phyloP scores from a whole-genome alignment of 2,329 filamentous ascomycete species.

The Lachnellula arida region DNA sequence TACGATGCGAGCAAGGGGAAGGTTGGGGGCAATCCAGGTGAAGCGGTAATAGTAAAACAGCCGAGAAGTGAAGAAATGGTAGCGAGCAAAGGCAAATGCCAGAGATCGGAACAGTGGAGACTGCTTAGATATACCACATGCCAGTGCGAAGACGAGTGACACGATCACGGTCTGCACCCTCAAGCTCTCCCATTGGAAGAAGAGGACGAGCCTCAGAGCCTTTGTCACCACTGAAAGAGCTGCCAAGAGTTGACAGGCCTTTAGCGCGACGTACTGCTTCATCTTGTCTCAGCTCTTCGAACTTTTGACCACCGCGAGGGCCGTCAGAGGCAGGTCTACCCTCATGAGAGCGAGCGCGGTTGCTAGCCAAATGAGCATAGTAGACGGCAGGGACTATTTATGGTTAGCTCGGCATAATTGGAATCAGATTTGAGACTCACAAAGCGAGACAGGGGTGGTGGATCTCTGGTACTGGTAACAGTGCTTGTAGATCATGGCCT shows the following conservation, averaged over 20 bases:
- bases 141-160: slow-evolving; percentile 22
- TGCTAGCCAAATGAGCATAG: slow-evolving; percentile 87
- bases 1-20: slow-evolving; percentile 7
- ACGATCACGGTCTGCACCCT: slow-evolving; percentile 1
- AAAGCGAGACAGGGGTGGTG: slow-evolving; percentile 77
- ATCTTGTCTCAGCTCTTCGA: slow-evolving; percentile 26
- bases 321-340: slow-evolving; percentile 42
- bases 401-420: slow-evolving; percentile 11
- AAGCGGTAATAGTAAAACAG: slow-evolving; percentile 17
- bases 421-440: slow-evolving; percentile 39
- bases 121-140: slow-evolving; percentile 33
- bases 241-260: slow-evolving; percentile 2
- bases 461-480: slow-evolving; percentile 91
- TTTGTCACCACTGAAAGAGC: slow-evolving; percentile 4
- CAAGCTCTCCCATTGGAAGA: slow-evolving; percentile 23
- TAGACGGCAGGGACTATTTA: slow-evolving; percentile 74
- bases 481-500: slow-evolving; percentile 89
- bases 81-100: slow-evolving; percentile 15
- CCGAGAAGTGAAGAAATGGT: slow-evolving; percentile 14
- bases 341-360: slow-evolving; percentile 74
- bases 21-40: slow-evolving; percentile 9
- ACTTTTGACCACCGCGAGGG: slow-evolving; percentile 41
- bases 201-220: slow-evolving; percentile 21
- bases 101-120: slow-evolving; percentile 7
- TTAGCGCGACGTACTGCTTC: slow-evolving; percentile 8